Conservation (phyloP, 441 rosid species). For the Populus trichocarpa region DNA sequence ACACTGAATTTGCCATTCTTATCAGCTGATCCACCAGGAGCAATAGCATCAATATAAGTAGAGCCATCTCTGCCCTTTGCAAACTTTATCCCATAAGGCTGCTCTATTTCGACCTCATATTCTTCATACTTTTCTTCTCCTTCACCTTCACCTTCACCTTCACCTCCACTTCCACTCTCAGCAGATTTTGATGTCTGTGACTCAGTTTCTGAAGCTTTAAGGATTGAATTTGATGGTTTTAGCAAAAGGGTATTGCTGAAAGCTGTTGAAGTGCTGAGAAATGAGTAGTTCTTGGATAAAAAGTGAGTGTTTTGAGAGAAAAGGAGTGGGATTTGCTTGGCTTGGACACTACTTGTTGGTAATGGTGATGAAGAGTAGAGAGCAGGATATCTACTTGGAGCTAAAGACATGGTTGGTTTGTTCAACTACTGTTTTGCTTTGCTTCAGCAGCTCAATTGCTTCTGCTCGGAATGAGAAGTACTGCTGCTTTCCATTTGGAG, state of each 20-base stretch:
- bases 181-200: neutral
- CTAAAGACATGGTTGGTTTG: constrained; percentile 49
- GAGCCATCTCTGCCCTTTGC: constrained; percentile 87
- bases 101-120: neutral
- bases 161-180: neutral
- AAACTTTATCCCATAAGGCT: neutral
- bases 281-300: constrained; percentile 28
- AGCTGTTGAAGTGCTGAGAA: constrained; percentile 23
- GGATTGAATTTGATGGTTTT: constrained; percentile 34
- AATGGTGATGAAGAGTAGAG: constrained; percentile 57
- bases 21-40: constrained; percentile 79
- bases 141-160: constrained; percentile 20
- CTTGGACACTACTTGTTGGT: constrained; percentile 33
- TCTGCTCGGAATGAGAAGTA: neutral
- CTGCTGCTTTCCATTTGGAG: neutral
- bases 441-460: neutral
- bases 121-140: constrained; percentile 44
- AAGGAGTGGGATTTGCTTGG: constrained; percentile 34
- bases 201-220: constrained; percentile 33
- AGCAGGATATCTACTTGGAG: constrained; percentile 50
- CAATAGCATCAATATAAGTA: constrained; percentile 88
- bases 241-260: constrained; percentile 38
- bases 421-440: neutral
- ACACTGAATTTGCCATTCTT: constrained; percentile 68
- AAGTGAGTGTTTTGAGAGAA: constrained; percentile 29